phyloP scores from a whole-genome alignment of 495 filamentous ascomycete genomes.

The Zalerion maritima region DNA sequence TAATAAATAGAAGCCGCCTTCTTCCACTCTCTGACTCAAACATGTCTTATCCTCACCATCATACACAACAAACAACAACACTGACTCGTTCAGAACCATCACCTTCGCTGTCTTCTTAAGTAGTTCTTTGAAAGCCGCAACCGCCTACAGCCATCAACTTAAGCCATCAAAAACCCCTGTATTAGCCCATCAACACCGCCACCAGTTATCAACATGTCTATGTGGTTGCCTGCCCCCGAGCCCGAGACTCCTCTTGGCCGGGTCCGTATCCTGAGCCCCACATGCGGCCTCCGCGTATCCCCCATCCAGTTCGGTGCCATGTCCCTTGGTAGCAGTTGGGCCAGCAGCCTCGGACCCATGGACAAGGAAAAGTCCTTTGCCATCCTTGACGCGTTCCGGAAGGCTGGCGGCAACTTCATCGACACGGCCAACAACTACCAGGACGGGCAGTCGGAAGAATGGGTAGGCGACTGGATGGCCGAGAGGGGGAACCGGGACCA shows the following conservation, averaged over 20 bases:
- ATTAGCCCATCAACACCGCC: too few relatives aligned
- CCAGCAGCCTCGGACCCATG: constrained; percentile 9
- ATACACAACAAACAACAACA: too few relatives aligned
- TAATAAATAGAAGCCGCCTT: too few relatives aligned
- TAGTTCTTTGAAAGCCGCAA: too few relatives aligned
- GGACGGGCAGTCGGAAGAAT: constrained; percentile 42
- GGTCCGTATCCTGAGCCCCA: constrained; percentile 44
- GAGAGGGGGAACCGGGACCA: constrained; percentile 36
- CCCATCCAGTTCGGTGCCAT: constrained; percentile 48
- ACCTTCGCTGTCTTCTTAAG: too few relatives aligned
- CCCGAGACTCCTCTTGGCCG: constrained; percentile 42
- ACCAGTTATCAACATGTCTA: too few relatives aligned
- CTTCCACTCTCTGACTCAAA: too few relatives aligned
- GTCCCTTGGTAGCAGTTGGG: constrained; percentile 44
- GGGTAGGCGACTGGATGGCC: constrained; percentile 55
- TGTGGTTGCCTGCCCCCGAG: constrained; percentile 28
- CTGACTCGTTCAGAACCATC: too few relatives aligned
- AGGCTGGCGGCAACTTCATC: constrained; percentile 54
- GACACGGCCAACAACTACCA: constrained; percentile 58
- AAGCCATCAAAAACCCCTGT: too few relatives aligned
- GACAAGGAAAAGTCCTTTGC: constrained; percentile 11
- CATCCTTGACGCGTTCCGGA: constrained; percentile 44
- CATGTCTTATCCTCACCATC: too few relatives aligned
- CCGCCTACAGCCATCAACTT: too few relatives aligned
- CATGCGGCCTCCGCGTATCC: constrained; percentile 43